Base-by-base conservation (phyloP, 2,329 filamentous ascomycete species). In the Diaporthe humulicola region DNA sequence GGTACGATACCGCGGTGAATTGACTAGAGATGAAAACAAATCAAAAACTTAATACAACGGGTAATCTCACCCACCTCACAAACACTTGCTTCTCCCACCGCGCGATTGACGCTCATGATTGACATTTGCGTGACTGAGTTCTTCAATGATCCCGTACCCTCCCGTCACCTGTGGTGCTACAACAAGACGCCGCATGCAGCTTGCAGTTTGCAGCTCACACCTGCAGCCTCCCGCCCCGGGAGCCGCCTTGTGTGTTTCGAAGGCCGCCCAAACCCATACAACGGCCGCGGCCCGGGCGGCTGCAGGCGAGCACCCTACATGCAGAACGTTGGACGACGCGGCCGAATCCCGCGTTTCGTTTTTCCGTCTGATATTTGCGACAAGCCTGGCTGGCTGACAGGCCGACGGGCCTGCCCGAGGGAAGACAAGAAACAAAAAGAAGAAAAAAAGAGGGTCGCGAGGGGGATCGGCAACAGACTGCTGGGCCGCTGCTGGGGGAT, bases 201-300 rank as follows among this genome's bases (percentile, higher is more conserved):
- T 17, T 25, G n/a, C 48, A 52, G 10, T 30, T 15, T 19, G 38
- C 28, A 33, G 40, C 40, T 33, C 36, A 30, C 42, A 50, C 9
- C 61, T 66, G 61, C 61, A 66, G 61, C 61, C 30, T 69, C 64
- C 64, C 64, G 64, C 14, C 14, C 40, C 58, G n/a, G 58, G 38
- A 61, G 58, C 38, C 58, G 38, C 61, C 15, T 28, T 28, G n/a
- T 36, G 25, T 52, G 30, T 9, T 54, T 69, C 38, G 48, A n/a
- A 40, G 33, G 64, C 15, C 48, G 4, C 33, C 48, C 48, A 69
- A 40, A 54, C 7, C 64, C n/a, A n/a, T 40, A n/a, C 64, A 69
- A 15, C 48, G 64, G 64, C 22, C n/a, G 48, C 25, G 45, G 30
- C 33, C 30, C 64, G 64, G 45, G 30, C 30, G 33, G 48, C 48